phyloP scores from a whole-genome alignment of 306 rosid species.

The Vigna angularis region DNA sequence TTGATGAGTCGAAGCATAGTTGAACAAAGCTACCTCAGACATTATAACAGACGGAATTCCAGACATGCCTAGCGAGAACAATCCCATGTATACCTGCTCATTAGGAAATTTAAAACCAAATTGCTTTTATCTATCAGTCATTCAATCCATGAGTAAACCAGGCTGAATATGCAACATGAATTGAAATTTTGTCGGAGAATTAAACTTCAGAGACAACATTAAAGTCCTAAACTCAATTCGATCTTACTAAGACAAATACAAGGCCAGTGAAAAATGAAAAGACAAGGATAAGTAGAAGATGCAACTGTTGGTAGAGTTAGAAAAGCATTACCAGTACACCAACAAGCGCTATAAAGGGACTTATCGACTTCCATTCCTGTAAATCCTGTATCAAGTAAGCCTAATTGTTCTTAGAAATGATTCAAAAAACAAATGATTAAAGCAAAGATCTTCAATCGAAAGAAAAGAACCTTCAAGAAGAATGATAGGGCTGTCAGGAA shows the following conservation, averaged over 20 bases:
- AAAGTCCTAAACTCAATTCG: neutral
- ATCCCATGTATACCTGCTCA: slow-evolving; percentile 64
- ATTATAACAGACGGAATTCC: slow-evolving; percentile 82
- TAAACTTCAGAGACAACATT: neutral
- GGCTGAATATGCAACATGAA: neutral
- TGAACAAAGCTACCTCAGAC: slow-evolving; percentile 66
- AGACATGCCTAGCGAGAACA: slow-evolving; percentile 75
- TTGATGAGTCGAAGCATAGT: neutral
- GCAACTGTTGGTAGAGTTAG: neutral
- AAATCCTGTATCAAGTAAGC: slow-evolving; percentile 50
- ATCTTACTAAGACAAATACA: slow-evolving; percentile 32
- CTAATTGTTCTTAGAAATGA: neutral
- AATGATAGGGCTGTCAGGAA: slow-evolving; percentile 60
- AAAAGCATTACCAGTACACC: slow-evolving; percentile 68
- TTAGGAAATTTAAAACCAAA: neutral
- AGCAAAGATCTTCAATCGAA: neutral
- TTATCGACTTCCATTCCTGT: slow-evolving; percentile 28
- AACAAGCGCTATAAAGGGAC: slow-evolving; percentile 60
- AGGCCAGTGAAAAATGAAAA: neutral
- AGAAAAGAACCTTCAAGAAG: slow-evolving; percentile 57
- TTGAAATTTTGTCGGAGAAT: neutral
- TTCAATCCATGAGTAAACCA: neutral
- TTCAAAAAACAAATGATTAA: neutral
- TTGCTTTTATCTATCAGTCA: neutral
- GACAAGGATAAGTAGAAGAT: neutral